Percentiles rank a stretch among this genome's conserved stretches.
phyloP scores from a whole-genome alignment of 768 basidiomycete species.

The Russula virescens region DNA sequence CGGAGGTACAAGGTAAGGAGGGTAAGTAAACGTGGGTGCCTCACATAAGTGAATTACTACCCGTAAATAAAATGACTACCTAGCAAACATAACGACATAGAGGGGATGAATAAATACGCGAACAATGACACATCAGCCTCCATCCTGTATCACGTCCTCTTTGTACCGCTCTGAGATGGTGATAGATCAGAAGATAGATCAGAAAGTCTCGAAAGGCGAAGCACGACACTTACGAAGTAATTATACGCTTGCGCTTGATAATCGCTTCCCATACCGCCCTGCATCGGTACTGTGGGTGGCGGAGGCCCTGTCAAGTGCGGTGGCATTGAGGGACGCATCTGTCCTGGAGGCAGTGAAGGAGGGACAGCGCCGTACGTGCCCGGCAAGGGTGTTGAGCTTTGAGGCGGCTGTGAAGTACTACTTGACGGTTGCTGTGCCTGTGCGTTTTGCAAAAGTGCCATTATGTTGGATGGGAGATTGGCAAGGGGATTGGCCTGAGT shows the following conservation, averaged over 20 bases:
- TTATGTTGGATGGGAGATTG: slow-evolving; percentile 21
- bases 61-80: not conserved
- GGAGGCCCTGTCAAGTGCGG: slow-evolving; percentile 40
- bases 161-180: slow-evolving; percentile 1
- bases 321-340: slow-evolving; percentile 42
- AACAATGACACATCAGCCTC: not conserved
- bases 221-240: slow-evolving; percentile 46
- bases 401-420: slow-evolving; percentile 22
- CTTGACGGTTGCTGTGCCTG: slow-evolving; percentile 25
- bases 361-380: slow-evolving; percentile 21
- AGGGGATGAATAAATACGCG: slow-evolving; percentile 14
- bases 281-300: slow-evolving; percentile 21
- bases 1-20: not conserved
- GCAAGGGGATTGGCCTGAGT: slow-evolving; percentile 14
- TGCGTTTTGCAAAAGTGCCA: slow-evolving; percentile 21
- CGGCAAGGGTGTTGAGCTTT: slow-evolving; percentile 8
- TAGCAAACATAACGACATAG: slow-evolving; percentile 4
- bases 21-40: slow-evolving; percentile 1
- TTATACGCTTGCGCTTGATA: slow-evolving; percentile 65
- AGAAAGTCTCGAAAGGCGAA: not conserved
- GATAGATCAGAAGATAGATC: not conserved
- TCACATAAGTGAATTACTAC: slow-evolving; percentile 6
- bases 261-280: slow-evolving; percentile 19
- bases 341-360: slow-evolving; percentile 34
- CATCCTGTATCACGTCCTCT: slow-evolving; percentile 13